Evolutionary conservation across 2,329 filamentous ascomycete species (phyloP).

Genomic region (Purpureocillium lavendulum): DNA sequence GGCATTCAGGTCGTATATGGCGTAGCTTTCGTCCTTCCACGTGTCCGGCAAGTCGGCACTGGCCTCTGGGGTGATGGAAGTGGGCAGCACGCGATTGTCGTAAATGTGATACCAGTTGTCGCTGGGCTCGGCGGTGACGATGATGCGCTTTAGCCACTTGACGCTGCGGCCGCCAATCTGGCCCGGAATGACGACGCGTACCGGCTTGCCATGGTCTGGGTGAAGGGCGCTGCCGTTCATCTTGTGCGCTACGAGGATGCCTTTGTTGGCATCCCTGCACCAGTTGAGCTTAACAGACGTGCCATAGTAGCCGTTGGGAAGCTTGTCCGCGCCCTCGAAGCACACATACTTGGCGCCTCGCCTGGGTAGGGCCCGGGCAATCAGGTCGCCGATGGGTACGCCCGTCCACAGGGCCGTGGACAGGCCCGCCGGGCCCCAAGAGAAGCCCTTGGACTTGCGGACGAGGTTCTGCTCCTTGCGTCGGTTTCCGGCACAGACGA

Average conservation of each 20-base stretch:
- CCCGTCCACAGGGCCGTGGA: conserved; percentile 87
- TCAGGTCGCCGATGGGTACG: conserved; percentile 63
- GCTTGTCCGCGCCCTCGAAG: conserved; percentile 82
- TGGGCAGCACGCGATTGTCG: conserved; percentile 84
- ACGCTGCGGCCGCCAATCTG: conserved; percentile 90
- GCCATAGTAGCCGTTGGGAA: conserved; percentile 84
- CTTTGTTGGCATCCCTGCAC: conserved; percentile 74
- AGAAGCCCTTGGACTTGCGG: conserved; percentile 87
- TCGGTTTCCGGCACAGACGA: conserved; percentile 87
- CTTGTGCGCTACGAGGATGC: conserved; percentile 78
- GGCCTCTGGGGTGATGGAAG: conserved; percentile 75
- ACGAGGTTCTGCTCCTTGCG: conserved; percentile 90
- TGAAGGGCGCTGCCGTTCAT: conserved; percentile 81
- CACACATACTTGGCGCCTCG: conserved; percentile 73
- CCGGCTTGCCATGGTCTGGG: conserved; percentile 79
- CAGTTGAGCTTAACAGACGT: conserved; percentile 84
- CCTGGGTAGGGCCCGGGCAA: conserved; percentile 58
- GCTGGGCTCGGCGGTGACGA: conserved; percentile 69
- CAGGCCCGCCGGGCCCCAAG: conserved; percentile 81
- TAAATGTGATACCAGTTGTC: conserved; percentile 96
- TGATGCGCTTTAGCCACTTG: conserved; percentile 82
- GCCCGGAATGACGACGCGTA: conserved; percentile 77
- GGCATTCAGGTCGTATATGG: conserved; percentile 84
- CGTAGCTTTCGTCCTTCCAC: conserved; percentile 86
- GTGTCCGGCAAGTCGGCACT: conserved; percentile 64